These are phyloP conservation scores for Macrocystidia cucumis DNA, from an alignment of 1,284 basidiomycete genomes.

Conservation along the genomic window DNA sequence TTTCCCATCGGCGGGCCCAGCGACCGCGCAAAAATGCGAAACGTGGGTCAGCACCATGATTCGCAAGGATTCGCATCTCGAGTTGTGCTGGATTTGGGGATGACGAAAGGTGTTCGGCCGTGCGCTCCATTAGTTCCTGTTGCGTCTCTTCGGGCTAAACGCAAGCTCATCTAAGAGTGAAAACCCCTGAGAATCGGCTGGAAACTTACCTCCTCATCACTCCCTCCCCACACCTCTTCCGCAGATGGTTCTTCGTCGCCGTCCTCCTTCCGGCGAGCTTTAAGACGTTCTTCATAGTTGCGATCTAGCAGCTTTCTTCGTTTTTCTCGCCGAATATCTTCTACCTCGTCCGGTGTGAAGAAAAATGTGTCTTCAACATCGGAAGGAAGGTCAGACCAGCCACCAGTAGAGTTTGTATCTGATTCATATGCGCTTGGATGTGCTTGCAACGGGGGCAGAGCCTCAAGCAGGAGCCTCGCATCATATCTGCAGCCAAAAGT, in stretches of 20 bases:
- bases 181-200: background rate
- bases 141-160: slow-evolving; percentile 61
- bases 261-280: slow-evolving; percentile 43
- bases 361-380: slow-evolving; percentile 80
- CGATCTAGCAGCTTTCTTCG: slow-evolving; percentile 54
- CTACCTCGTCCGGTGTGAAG: slow-evolving; percentile 56
- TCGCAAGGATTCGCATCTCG: slow-evolving; percentile 83
- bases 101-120: slow-evolving; percentile 55
- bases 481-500: slow-evolving; percentile 55
- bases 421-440: slow-evolving; percentile 5
- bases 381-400: slow-evolving; percentile 78
- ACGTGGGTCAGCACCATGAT: slow-evolving; percentile 61
- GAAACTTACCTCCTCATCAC: slow-evolving; percentile 61
- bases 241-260: slow-evolving; percentile 27
- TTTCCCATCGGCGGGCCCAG: slow-evolving; percentile 59
- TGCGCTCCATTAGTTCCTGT: slow-evolving; percentile 65
- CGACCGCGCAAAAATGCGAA: slow-evolving; percentile 78
- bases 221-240: slow-evolving; percentile 54
- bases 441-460: slow-evolving; percentile 22
- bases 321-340: slow-evolving; percentile 61
- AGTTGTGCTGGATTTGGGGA: slow-evolving; percentile 73
- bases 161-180: background rate
- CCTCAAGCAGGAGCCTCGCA: slow-evolving; percentile 62
- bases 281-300: slow-evolving; percentile 54
- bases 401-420: slow-evolving; percentile 38